Base-by-base conservation (phyloP, 2,329 filamentous ascomycete species). In the Chaetomium olivaceum region DNA sequence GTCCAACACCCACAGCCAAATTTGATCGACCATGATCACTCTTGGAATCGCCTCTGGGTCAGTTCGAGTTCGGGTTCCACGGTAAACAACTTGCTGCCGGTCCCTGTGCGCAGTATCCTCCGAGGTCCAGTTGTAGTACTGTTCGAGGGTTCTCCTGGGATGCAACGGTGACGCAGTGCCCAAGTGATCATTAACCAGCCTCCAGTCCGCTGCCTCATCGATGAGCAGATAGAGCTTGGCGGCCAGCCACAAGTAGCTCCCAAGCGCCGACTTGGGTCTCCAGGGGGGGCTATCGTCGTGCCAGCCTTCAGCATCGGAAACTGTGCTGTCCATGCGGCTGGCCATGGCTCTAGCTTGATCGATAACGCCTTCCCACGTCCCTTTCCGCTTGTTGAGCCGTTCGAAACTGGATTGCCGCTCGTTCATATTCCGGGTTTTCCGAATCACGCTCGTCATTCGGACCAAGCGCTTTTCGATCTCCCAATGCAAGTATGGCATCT, bases 101-200 rank as follows among this genome's bases (percentile, higher is more conserved):
- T 79, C 77, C 8, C 76, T 67, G 3, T 70, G 70, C 7, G 71
- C 69, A 1, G 77, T 79, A 58, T 78, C 75, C 9, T 74, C 69
- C 4, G 75, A 72, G 14, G 76, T 78, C 71, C 75, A 76, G 63
- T 75, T 77, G 68, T 76, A 77, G 33, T 73, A 77, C 65, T 79
- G 77, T 62, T 79, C 77, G 8, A 79, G 68, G 0, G 77, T 79
- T 2, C 77, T 69, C 19, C 77, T 68, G 8, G 75, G 70, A 62
- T 79, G 76, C 1, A 70, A 72, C 63, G 67, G 75, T 0, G 73
- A 70, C 8, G 69, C 57, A 1, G 66, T 66, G 62, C 70, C 71
- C 9, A 74, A 67, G 39, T 74, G 72, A 21, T 75, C 68, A 9
- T 48, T 66, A 19, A 71, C 69, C 5, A 71, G 56, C 16, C 67